Evolutionary conservation across 495 filamentous ascomycete genomes (phyloP), one percentile per base, ranked within the genome.

Genomic region (Chaetomium fimeti): DNA sequence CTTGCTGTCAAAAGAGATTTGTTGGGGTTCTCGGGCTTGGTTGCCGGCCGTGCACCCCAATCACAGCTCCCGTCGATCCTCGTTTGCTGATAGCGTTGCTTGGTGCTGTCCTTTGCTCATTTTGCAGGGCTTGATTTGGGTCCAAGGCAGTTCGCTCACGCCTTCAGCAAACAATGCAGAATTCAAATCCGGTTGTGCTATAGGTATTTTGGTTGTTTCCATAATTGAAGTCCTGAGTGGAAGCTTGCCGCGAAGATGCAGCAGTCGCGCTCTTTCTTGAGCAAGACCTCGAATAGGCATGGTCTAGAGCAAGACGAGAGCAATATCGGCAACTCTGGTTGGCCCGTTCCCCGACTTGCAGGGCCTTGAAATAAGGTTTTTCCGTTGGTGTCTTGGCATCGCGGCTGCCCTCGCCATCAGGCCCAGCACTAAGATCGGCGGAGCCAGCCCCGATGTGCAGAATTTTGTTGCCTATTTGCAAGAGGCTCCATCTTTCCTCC

Each of bases 391-490:
- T 5, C 59, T 61, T 61, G 59, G 59, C 59, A 42, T 51, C 45
- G 28, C 32, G 24, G 55, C 38, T 27, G 38, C 43, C 45, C 43
- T 11, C 12, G 16, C 16, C 13, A n/a, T 25, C 15, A 24, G 20
- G 49, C 22, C 32, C 48, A 27, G 13, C 32, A 1, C 12, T 11
- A 22, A 18, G 11, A 27, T 43, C 40, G 40, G 40, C 40, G 40
- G 40, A 18, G n/a, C 62, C 45, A 64, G 29, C 58, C 54, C 13
- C 45, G 12, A 53, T 13, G 29, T 24, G 12, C 15, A 9, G 28
- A 65, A 65, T 60, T 55, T 16, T 16, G 63, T 28, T 65, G 63
- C 63, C 63, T 65, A 57, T 15, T 36, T 29, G 16, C 27, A 55
- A 24, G 24, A 7, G 51, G 28, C 45, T 43, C 47, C 47, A 53